Base-by-base conservation (phyloP, 768 basidiomycete species). In the Hortiboletus campestris region DNA sequence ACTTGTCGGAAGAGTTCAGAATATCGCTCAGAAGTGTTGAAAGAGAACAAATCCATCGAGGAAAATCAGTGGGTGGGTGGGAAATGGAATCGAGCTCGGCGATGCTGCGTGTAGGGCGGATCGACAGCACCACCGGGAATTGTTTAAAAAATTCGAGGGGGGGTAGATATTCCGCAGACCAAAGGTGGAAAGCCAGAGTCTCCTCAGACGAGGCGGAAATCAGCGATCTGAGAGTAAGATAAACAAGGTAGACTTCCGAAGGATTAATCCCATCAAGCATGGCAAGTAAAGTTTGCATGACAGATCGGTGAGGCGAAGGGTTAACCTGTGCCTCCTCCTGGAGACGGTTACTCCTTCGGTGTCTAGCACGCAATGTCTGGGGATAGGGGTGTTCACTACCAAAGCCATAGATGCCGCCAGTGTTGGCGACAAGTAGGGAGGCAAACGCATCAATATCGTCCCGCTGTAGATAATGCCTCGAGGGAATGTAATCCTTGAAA, bases 391-490 rank as follows among this genome's bases (percentile, higher is more conserved):
- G 75, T 54, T 84, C 82, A 49, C 78, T 75, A 31, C 78, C 80
- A 51, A 89, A 82, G 39, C 85, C 83, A 46, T 82, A 77, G 46
- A 91, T 80, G 19, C 74, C 74, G 0, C 91, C 90, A 50, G 79
- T 76, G 35, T 84, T 76, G 9, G 77, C 67, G 35, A 81, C 73
- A 12, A 94, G 74, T 13, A 94, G 74, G 10, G 79, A 77, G 16
- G 85, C 80, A 62, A 94, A 94, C 1, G 88, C 88, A 48, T 85
- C 76, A 17, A 88, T 75, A 64, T 93, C 90, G 34, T 83, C 84
- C 36, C 80, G 79, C 46, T 83, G 81, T n/a, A 92, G 72, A 29
- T 78, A 72, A 1, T 75, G 71, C 6, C 63, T 58, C 2, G 77
- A 51, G 6, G 90, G 90, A 41, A 94, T 86, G 63, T 81, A 86